Base-by-base conservation (phyloP, 1,284 basidiomycete genomes). In the Bjerkandera adusta region DNA sequence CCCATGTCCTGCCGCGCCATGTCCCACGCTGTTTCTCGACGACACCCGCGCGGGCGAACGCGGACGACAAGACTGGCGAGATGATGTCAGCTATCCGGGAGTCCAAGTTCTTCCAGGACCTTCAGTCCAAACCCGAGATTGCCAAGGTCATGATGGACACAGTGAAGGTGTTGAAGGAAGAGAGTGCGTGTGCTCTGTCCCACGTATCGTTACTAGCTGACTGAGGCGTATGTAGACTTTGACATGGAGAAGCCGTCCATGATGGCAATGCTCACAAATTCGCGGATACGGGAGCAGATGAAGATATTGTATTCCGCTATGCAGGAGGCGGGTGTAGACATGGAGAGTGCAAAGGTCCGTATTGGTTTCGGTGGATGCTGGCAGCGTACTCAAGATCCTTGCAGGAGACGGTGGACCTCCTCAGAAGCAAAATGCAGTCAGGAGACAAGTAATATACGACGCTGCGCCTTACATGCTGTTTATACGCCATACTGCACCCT, bases 261-360 rank as follows among this genome's bases (percentile, higher is more conserved):
- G 8, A 64, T 74, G 46, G 69, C 77, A 51, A 64, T 85, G 24
- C 65, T 75, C 20, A 66, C 71, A 34, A 79, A 71, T 51, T 55
- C 75, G 1, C 76, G 75, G 45, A 77, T 84, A 49, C 66, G 75
- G 46, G 66, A 60, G 39, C 71, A 69, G 20, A 65, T 75, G 25
- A 67, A 68, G 51, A 64, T 61, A 24, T 63, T 82, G 7, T 65
- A 67, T 45, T 68, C 70, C 16, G 78, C 76, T 49, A 57, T 85
- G 50, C 62, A 75, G 47, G 79, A 77, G 27, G 77, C 78, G 27
- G 83, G 81, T 1, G 58, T 85, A 18, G 75, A 83, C 33, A 15
- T 27, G 26, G 43, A 40, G 16, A 39, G 34, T 18, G 30, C 51
- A 15, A 43, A 53, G 49, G 54, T 56, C 24, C 38, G 43, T 27